Percentiles rank a stretch among this genome's conserved stretches.
phyloP scores from a whole-genome alignment of 2,329 filamentous ascomycete species.

The Talaromyces pinophilus region DNA sequence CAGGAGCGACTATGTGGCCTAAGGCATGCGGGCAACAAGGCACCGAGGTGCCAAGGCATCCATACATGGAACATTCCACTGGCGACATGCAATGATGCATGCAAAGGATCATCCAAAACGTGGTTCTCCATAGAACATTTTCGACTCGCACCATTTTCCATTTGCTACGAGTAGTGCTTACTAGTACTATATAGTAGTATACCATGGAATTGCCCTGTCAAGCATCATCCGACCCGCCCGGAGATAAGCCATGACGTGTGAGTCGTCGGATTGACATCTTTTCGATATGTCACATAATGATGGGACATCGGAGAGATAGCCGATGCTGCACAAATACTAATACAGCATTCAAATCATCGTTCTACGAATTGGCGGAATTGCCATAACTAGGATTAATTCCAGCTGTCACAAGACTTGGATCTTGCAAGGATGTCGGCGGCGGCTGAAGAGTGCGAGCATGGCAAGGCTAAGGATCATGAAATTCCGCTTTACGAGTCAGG shows the following conservation, averaged over 20 bases:
- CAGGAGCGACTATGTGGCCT: background rate
- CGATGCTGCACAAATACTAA: background rate
- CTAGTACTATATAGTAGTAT: too few species aligned
- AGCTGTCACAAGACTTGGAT: background rate
- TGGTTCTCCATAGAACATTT: background rate
- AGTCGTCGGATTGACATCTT: background rate
- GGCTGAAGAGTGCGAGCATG: background rate
- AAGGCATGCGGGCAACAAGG: background rate
- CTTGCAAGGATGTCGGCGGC: background rate
- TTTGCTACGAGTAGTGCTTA: too few species aligned
- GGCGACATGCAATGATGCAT: background rate
- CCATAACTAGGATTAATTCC: background rate
- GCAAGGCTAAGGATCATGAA: background rate
- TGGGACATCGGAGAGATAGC: background rate
- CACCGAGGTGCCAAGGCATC: background rate
- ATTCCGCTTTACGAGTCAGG: conserved; percentile 2
- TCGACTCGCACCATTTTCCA: too few species aligned
- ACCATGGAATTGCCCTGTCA: background rate
- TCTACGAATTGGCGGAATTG: too few species aligned
- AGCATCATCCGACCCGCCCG: background rate
- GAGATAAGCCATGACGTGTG: background rate
- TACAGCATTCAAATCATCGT: too few species aligned
- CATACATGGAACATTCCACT: conserved; percentile 1
- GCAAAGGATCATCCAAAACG: background rate
- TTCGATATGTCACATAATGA: background rate